Conservation (phyloP, 2,329 filamentous ascomycete species). For the Trematosphaeria pertusa region DNA sequence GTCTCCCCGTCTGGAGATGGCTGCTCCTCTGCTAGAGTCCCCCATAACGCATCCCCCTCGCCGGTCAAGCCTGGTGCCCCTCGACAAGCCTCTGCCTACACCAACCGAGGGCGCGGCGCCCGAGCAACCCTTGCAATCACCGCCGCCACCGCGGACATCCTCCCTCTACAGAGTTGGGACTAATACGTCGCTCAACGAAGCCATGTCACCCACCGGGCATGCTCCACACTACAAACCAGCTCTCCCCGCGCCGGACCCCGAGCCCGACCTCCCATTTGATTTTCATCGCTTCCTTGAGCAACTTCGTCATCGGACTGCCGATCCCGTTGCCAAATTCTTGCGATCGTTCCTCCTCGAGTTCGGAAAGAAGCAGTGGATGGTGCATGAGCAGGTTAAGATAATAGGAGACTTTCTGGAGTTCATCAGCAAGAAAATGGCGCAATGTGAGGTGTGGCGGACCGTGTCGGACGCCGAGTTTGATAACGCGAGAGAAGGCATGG, state of each 20-base stretch:
- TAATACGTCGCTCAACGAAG: conserved; percentile 38
- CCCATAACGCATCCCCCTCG: conserved; percentile 77
- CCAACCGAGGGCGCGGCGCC: conserved; percentile 32
- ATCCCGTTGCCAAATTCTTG: conserved; percentile 93
- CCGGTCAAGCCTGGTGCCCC: conserved; percentile 83
- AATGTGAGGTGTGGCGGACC: conserved; percentile 95
- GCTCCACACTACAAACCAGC: conserved; percentile 63
- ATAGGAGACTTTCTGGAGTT: conserved; percentile 96
- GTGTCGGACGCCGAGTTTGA: conserved; percentile 98
- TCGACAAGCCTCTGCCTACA: conserved; percentile 53
- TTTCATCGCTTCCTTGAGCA: conserved; percentile 98
- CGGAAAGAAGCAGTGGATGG: conserved; percentile 98
- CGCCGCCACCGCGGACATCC: conserved; percentile 40
- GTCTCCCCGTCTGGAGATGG: conserved; percentile 84
- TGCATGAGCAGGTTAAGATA: conserved; percentile 99
- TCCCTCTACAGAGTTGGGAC: conserved; percentile 42
- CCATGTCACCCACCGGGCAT: conserved; percentile 42
- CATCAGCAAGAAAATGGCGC: conserved; percentile 97
- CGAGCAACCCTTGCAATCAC: conserved; percentile 33
- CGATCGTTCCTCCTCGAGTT: conserved; percentile 95
- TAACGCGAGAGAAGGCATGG: conserved; percentile 98
- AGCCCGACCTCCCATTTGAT: conserved; percentile 89
- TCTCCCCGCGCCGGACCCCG: conserved; percentile 63
- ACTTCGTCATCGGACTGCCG: conserved; percentile 93
- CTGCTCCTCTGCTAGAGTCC: conserved; percentile 76